Base-by-base conservation (phyloP, 495 filamentous ascomycete genomes). In the Cryomyces antarcticus region DNA sequence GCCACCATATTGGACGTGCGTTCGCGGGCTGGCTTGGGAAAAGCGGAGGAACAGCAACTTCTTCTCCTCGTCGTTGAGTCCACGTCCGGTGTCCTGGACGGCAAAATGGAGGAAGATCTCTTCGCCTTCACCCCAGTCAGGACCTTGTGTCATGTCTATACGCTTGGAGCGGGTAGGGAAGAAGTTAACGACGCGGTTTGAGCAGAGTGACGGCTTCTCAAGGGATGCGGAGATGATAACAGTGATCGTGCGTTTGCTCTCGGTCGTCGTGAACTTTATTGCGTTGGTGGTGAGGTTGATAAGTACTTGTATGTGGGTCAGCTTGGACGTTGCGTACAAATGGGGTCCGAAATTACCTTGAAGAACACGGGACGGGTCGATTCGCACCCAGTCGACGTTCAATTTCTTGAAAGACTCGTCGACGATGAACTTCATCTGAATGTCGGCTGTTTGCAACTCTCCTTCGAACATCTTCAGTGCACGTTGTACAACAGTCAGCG, bases 1-100 rank as follows among this genome's bases (percentile, higher is more conserved):
- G 4, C 84, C 84, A 13, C 83, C 84, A 47, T 89, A 92, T 33
- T 79, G 71, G 0, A 82, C 71, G 44, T 88, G 80, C 0, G 83
- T 88, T 35, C 77, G 68, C 3, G 82, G 81, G 24, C 70, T 78
- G 0, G 80, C 78, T 59, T 89, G 82, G 4, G 77, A 80, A 59
- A 92, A 92, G 9, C 83, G 69, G 41, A 79, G 73, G 55, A 93
- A 93, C 0, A 93, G 64, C 6, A 77, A 62, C 44, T 78, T 76
- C 55, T 75, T 81, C 51, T 83, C 77, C 41, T 80, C 69, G 17
- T 77, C 71, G 44, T 66, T 78, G 28, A 93, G 65, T 0, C 84
- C 83, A 7, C 80, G 71, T 0, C 84, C 84, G 0, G 80, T 82
- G 51, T 93, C 84, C 43, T 73, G 67, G 37, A 93, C 78, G 12